Evolutionary conservation across 2,329 filamentous ascomycete genomes (phyloP).

Genomic region (Diaporthe sp.): DNA sequence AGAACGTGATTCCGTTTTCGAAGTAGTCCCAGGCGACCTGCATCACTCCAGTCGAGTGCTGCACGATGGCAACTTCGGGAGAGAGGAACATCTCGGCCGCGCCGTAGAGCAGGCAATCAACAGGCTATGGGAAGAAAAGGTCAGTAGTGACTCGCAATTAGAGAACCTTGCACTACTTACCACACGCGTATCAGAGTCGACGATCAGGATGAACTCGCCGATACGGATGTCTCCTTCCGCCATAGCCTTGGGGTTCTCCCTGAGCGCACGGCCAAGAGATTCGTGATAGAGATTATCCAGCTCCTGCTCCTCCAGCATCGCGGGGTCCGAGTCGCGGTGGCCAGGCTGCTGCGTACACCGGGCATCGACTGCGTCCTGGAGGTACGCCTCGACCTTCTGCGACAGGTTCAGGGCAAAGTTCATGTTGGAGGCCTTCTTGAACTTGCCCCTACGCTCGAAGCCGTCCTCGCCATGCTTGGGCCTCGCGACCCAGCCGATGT

Average conservation of each 20-base stretch:
- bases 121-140: conserved; percentile 54
- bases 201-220: conserved; percentile 73
- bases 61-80: conserved; percentile 77
- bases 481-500: conserved; percentile 63
- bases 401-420: conserved; percentile 76
- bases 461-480: conserved; percentile 59
- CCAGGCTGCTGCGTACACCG: conserved; percentile 25
- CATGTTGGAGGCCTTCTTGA: conserved; percentile 84
- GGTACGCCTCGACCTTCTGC: conserved; percentile 71
- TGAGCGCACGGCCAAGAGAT: conserved; percentile 62
- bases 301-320: conserved; percentile 52
- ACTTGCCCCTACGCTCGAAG: conserved; percentile 71
- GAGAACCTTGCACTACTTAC: conserved; percentile 6
- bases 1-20: conserved; percentile 82
- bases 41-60: conserved; percentile 82
- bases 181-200: conserved; percentile 78
- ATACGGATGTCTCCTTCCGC: conserved; percentile 72
- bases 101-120: conserved; percentile 76
- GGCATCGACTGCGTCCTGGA: conserved; percentile 56
- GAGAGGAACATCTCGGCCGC: conserved; percentile 78
- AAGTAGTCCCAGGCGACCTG: conserved; percentile 79
- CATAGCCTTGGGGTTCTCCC: conserved; percentile 59
- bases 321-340: conserved; percentile 31
- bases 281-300: conserved; percentile 63
- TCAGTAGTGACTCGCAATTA: background rate